A percentile compares a stretch with the other conserved stretches of the same genome.
Evolutionary conservation across 495 filamentous ascomycete genomes (phyloP).

Genomic region (Lepidopterella palustris): DNA sequence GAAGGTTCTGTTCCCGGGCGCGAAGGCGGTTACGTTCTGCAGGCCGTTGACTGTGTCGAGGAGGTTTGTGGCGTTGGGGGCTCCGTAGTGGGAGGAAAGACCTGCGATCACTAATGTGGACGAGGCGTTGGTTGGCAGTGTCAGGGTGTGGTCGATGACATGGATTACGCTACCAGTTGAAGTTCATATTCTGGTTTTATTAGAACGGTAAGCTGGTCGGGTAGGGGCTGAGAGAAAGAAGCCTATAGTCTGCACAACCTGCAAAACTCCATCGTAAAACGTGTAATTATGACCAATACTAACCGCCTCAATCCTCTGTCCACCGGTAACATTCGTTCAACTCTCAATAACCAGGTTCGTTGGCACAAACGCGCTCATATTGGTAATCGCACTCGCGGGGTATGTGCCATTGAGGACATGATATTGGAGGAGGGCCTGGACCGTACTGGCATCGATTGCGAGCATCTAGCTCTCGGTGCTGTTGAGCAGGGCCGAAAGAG

Average conservation of each 20-base stretch:
- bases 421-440: slow-evolving; percentile 51
- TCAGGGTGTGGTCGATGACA: slow-evolving; percentile 54
- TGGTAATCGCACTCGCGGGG: slow-evolving; percentile 35
- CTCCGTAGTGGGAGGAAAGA: slow-evolving; percentile 53
- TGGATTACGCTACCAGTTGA: slow-evolving; percentile 60
- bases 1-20: slow-evolving; percentile 55
- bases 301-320: slow-evolving; percentile 43
- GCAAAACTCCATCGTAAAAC: slow-evolving; percentile 36
- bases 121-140: slow-evolving; percentile 48
- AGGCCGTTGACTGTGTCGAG: slow-evolving; percentile 38
- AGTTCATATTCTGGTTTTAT: slow-evolving; percentile 44
- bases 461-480: slow-evolving; percentile 27
- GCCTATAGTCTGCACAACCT: too few species aligned
- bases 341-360: slow-evolving; percentile 47
- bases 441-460: slow-evolving; percentile 32
- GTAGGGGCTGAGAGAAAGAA: slow-evolving; percentile 34
- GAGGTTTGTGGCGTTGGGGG: slow-evolving; percentile 44
- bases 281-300: slow-evolving; percentile 28
- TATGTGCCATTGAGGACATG: slow-evolving; percentile 58
- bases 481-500: slow-evolving; percentile 42
- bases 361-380: slow-evolving; percentile 46
- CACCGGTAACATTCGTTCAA: slow-evolving; percentile 47
- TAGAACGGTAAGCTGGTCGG: slow-evolving; percentile 1
- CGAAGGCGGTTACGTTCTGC: slow-evolving; percentile 58
- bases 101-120: slow-evolving; percentile 45